phyloP scores from a whole-genome alignment of 306 rosid genomes.

The Vicia sativa region DNA sequence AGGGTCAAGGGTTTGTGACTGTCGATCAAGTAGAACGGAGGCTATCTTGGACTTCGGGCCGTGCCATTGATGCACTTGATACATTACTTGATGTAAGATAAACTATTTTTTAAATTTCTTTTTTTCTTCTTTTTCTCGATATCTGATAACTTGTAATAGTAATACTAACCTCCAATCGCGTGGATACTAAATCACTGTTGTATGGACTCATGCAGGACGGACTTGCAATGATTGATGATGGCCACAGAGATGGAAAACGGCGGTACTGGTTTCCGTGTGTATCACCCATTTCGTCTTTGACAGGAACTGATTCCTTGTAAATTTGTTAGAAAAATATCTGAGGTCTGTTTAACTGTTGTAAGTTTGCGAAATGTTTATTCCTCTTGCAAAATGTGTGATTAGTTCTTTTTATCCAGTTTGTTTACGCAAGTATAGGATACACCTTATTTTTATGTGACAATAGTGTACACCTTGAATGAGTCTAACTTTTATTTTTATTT shows the following conservation, averaged over 20 bases:
- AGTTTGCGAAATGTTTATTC: conserved; percentile 10
- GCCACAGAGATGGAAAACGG: conserved; percentile 83
- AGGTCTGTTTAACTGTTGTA: conserved; percentile 26
- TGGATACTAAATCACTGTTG: conserved; percentile 12
- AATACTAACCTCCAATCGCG: conserved; percentile 29
- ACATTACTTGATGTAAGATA: conserved; percentile 77
- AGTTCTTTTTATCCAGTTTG: background rate
- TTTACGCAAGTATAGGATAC: too few relatives aligned
- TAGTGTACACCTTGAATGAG: too few relatives aligned
- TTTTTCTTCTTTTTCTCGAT: background rate
- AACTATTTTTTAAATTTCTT: background rate
- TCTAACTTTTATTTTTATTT: too few relatives aligned
- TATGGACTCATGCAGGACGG: conserved; percentile 71
- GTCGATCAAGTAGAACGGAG: conserved; percentile 79
- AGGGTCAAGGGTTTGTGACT: conserved; percentile 93
- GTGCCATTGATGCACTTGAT: conserved; percentile 88
- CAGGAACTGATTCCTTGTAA: conserved; percentile 52
- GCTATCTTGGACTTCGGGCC: conserved; percentile 87
- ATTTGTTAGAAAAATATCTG: conserved; percentile 19
- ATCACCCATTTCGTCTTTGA: conserved; percentile 66
- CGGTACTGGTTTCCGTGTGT: conserved; percentile 95
- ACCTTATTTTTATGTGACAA: too few relatives aligned
- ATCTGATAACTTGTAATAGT: background rate
- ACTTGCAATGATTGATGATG: conserved; percentile 98
- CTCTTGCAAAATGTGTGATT: conserved; percentile 16